phyloP scores from a whole-genome alignment of 2,329 filamentous ascomycete genomes.

The Leptodontidium sp. region DNA sequence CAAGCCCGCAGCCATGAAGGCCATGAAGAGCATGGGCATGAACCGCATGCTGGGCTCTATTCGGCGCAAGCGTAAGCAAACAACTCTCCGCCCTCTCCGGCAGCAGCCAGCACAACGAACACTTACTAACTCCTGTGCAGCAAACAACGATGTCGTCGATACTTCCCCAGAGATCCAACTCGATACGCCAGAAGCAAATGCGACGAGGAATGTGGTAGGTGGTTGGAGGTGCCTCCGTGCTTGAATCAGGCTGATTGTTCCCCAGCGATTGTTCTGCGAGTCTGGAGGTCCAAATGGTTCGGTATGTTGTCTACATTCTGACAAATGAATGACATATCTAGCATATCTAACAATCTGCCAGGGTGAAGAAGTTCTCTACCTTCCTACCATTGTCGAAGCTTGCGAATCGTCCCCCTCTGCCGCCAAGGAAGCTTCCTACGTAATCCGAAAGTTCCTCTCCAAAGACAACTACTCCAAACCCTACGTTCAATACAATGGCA shows the following conservation, averaged over 20 bases:
- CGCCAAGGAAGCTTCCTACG: conserved; percentile 79
- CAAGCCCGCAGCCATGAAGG: conserved; percentile 42
- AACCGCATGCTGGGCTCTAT: conserved; percentile 46
- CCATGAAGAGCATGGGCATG: conserved; percentile 47
- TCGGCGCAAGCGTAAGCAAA: conserved; percentile 42
- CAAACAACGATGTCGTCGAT: conserved; percentile 31
- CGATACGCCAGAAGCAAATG: conserved; percentile 73
- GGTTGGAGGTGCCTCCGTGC: conserved; percentile 10
- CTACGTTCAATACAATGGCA: conserved; percentile 89
- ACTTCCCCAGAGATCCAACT: conserved; percentile 44
- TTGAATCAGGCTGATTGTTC: conserved; percentile 24
- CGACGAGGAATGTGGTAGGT: conserved; percentile 71
- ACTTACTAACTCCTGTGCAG: conserved; percentile 17
- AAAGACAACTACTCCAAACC: conserved; percentile 72
- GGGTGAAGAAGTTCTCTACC: conserved; percentile 90
- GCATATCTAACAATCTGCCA: conserved; percentile 48
- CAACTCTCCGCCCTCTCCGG: conserved; percentile 10
- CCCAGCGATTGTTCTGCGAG: conserved; percentile 82
- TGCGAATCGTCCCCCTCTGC: conserved; percentile 92
- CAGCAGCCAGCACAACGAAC: not conserved
- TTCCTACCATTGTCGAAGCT: conserved; percentile 92
- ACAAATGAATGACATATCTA: not conserved
- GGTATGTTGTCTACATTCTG: conserved; percentile 51
- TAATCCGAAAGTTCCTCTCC: conserved; percentile 83
- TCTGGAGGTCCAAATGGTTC: conserved; percentile 67